phyloP scores from a whole-genome alignment of 345 rosid species.

The Corymbia maculata region DNA sequence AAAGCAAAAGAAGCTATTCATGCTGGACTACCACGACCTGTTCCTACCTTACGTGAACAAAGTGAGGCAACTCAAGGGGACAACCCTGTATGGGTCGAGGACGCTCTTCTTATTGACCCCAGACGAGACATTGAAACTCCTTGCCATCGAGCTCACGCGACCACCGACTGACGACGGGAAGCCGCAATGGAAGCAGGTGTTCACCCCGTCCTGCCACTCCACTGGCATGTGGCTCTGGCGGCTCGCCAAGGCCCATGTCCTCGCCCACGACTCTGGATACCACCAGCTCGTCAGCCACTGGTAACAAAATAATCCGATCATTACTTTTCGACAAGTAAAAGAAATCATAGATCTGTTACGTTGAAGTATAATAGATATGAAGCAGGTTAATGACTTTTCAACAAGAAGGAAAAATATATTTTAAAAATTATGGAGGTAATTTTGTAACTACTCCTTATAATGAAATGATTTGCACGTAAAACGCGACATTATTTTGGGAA shows the following conservation, averaged over 20 bases:
- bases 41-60: conserved; percentile 52
- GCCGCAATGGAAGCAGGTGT: conserved; percentile 61
- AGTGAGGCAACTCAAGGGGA: conserved; percentile 36
- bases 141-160: conserved; percentile 60
- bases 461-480: background rate
- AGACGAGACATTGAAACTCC: conserved; percentile 37
- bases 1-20: conserved; percentile 34
- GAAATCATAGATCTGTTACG: background rate
- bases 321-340: background rate
- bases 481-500: background rate
- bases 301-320: conserved; percentile 10
- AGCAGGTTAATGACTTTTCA: background rate
- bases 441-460: no score
- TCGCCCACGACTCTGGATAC: conserved; percentile 50
- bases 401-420: background rate
- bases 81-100: conserved; percentile 53
- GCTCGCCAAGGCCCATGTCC: conserved; percentile 59
- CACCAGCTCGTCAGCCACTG: conserved; percentile 76
- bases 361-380: background rate
- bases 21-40: conserved; percentile 49
- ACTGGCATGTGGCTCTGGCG: conserved; percentile 60
- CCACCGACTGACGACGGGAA: conserved; percentile 35
- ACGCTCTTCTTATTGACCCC: conserved; percentile 50
- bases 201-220: conserved; percentile 24
- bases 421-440: background rate